Evolutionary conservation across 768 basidiomycete species (phyloP), one percentile per base, ranked within the genome.

Genomic region (Coprinopsis sp.): DNA sequence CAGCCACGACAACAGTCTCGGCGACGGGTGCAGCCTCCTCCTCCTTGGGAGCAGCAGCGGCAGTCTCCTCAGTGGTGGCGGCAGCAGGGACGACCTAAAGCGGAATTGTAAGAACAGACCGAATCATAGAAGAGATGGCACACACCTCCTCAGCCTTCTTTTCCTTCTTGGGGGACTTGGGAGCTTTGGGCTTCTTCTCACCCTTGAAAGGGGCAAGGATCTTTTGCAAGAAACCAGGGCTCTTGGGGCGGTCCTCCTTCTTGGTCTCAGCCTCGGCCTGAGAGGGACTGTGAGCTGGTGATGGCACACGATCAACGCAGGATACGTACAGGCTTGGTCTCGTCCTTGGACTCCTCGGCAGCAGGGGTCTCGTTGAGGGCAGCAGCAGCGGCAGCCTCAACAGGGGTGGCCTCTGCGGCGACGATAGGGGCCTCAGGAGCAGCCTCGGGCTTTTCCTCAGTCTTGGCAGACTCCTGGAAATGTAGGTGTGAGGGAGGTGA

Each of bases 171-270:
- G 83, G 81, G 65, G 80, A 84, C 79, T 79, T 88, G 61, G 83
- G 77, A 33, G 70, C 70, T 71, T 82, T 82, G 41, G 60, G 64
- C 66, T 82, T 80, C 74, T 83, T 87, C 55, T 82, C 80, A 46
- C 66, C 71, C 72, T 87, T 89, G 77, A 91, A 83, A 33, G 85
- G 78, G 23, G 82, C 81, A 49, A 94, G 81, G 51, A 94, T 69
- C 68, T 86, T 92, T 56, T 81, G 62, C 47, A 94, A 74, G 54
- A 92, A 59, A 43, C 78, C 69, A 14, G 88, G 87, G 69, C 87
- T 89, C 79, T 83, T 87, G 57, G 87, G 85, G 55, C 77, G 76
- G 30, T 87, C 82, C 55, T 89, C 83, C 73, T 88, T 89, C 79
- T 84, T 83, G 24, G 69, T 56, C 51, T 76, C 71, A 42, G 71